Percentiles rank a stretch among this genome's conserved stretches.
phyloP scores from a whole-genome alignment of 1,284 basidiomycete genomes.

The Fistulinella cinereoalba region DNA sequence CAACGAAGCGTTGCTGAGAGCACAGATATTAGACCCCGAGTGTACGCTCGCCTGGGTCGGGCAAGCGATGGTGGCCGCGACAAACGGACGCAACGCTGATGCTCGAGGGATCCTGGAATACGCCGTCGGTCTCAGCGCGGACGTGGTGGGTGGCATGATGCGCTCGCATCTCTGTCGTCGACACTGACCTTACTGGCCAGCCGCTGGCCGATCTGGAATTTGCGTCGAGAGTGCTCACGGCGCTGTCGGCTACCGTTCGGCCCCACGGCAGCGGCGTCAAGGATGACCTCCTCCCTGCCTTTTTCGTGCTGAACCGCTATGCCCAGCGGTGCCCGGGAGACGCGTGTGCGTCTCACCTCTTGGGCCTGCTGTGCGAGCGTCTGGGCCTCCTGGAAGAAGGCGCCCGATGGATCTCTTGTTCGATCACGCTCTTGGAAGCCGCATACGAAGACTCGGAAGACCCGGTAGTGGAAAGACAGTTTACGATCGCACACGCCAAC shows the following conservation, averaged over 20 bases:
- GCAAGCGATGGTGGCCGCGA: constrained; percentile 79
- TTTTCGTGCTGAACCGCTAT: constrained; percentile 80
- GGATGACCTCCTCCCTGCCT: constrained; percentile 66
- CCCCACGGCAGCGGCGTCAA: constrained; percentile 29
- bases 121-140: constrained; percentile 69
- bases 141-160: constrained; percentile 52
- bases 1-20: constrained; percentile 82
- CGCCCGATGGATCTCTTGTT: constrained; percentile 55
- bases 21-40: constrained; percentile 92
- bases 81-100: constrained; percentile 61
- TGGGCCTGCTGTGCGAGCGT: constrained; percentile 83
- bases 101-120: constrained; percentile 80
- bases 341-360: constrained; percentile 78
- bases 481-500: constrained; percentile 80
- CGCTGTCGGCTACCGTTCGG: constrained; percentile 32
- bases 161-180: not conserved
- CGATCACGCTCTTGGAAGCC: constrained; percentile 76
- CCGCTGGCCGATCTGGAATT: constrained; percentile 85
- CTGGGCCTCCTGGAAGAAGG: constrained; percentile 72
- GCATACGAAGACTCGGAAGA: constrained; percentile 89
- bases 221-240: constrained; percentile 62
- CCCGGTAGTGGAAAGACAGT: constrained; percentile 70
- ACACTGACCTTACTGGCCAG: constrained; percentile 37
- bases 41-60: constrained; percentile 92
- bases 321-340: constrained; percentile 68